These are phyloP conservation scores for Leccinum rimulosum DNA, from an alignment of 768 basidiomycete species.

Conservation along the genomic window DNA sequence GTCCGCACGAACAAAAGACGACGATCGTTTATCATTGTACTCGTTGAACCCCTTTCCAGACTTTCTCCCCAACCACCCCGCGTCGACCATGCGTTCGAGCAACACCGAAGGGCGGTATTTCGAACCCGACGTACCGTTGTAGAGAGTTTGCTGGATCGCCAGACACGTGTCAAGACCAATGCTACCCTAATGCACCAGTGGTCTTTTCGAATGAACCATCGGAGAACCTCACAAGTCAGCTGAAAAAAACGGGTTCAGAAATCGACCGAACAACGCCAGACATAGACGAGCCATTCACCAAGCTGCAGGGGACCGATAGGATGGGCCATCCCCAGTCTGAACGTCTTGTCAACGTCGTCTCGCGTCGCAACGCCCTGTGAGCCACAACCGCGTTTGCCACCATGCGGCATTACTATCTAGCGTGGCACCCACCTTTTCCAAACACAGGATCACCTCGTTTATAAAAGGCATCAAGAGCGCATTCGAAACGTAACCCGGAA, in stretches of 20 bases:
- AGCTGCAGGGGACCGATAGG: conserved; percentile 94
- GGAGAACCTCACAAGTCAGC: conserved; percentile 31
- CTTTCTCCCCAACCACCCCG: conserved; percentile 91
- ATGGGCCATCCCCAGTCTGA: conserved; percentile 91
- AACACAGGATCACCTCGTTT: conserved; percentile 93
- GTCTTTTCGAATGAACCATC: background rate
- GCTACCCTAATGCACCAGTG: conserved; percentile 37
- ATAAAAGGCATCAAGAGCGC: conserved; percentile 96
- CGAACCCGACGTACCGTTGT: conserved; percentile 85
- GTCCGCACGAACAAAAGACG: background rate
- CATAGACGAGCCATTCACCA: conserved; percentile 39
- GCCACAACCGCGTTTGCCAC: background rate
- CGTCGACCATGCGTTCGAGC: conserved; percentile 94
- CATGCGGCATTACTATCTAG: background rate
- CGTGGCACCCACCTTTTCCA: conserved; percentile 66
- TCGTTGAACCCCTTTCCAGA: conserved; percentile 95
- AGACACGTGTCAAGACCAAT: conserved; percentile 98
- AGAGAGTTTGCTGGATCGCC: conserved; percentile 87
- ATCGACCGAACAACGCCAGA: background rate
- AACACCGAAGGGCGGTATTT: conserved; percentile 93
- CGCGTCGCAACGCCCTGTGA: conserved; percentile 81
- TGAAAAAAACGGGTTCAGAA: conserved; percentile 12
- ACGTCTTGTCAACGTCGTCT: conserved; percentile 93
- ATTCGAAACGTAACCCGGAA: conserved; percentile 94
- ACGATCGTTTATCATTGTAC: conserved; percentile 40